Percentiles rank a stretch among this genome's conserved stretches.
phyloP scores from a whole-genome alignment of 1,139 yeast species.

The Pichia sp. region DNA sequence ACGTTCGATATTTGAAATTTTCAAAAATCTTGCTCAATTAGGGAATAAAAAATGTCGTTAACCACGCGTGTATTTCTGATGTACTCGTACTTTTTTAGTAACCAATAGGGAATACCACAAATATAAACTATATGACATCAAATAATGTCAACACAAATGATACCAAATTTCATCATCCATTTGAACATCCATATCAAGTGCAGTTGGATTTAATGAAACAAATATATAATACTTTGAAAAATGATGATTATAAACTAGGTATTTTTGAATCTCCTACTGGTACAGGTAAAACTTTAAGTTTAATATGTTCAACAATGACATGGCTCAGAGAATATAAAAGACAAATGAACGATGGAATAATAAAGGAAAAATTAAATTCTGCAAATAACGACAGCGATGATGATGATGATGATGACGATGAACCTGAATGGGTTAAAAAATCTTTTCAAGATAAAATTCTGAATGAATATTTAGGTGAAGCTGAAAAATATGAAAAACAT shows the following conservation, averaged over 20 bases:
- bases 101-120: too few relatives aligned
- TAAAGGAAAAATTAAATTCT: slow-evolving; percentile 10
- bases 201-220: slow-evolving; percentile 73
- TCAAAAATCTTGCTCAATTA: background rate
- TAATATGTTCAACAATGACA: slow-evolving; percentile 79
- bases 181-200: slow-evolving; percentile 63
- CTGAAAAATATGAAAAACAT: slow-evolving; percentile 38
- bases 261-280: slow-evolving; percentile 94
- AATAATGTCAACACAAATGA: slow-evolving; percentile 6
- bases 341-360: slow-evolving; percentile 19
- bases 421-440: slow-evolving; percentile 49
- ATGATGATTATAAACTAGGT: slow-evolving; percentile 55
- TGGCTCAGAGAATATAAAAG: slow-evolving; percentile 68
- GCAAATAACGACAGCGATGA: slow-evolving; percentile 13
- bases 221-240: slow-evolving; percentile 56
- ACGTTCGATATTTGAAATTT: background rate
- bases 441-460: slow-evolving; percentile 35
- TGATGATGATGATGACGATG: slow-evolving; percentile 36
- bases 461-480: slow-evolving; percentile 30
- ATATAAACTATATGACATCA: background rate
- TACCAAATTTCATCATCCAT: slow-evolving; percentile 62
- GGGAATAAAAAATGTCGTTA: background rate
- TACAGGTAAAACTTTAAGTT: slow-evolving; percentile 83
- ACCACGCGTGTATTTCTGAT: too few relatives aligned
- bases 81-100: too few relatives aligned